Percentiles rank a stretch among this genome's conserved stretches.
Evolutionary conservation across 495 filamentous ascomycete species (phyloP).

Genomic region (Chlorociboria aeruginascens): DNA sequence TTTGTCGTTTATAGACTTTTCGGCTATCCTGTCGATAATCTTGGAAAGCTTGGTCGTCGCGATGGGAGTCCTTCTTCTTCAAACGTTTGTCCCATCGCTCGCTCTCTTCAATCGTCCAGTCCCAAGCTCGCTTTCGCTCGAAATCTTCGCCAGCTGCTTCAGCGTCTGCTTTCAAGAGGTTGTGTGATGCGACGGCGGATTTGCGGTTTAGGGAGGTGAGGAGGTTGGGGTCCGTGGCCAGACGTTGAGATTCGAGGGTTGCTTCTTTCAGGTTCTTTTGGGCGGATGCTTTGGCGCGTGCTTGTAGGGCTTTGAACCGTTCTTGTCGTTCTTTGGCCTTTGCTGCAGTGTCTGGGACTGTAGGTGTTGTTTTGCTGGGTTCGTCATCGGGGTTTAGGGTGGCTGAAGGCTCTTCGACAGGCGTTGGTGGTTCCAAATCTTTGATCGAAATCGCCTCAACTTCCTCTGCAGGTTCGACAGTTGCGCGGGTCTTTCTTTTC

Average conservation of each 20-base stretch:
- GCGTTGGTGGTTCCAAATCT: slow-evolving; percentile 2
- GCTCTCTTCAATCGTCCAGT: slow-evolving; percentile 90
- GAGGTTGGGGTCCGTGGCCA: slow-evolving; percentile 61
- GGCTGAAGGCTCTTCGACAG: background rate
- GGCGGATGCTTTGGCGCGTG: slow-evolving; percentile 67
- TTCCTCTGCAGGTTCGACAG: slow-evolving; percentile 15
- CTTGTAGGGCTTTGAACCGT: slow-evolving; percentile 76
- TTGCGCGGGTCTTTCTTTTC: slow-evolving; percentile 32
- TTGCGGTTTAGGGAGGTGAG: slow-evolving; percentile 64
- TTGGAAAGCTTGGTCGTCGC: slow-evolving; percentile 79
- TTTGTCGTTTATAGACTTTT: slow-evolving; percentile 88
- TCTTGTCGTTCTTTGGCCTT: slow-evolving; percentile 46
- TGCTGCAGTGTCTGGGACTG: slow-evolving; percentile 26
- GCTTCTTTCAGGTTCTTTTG: slow-evolving; percentile 76
- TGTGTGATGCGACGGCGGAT: slow-evolving; percentile 77
- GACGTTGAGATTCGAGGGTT: slow-evolving; percentile 66
- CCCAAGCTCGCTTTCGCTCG: slow-evolving; percentile 95
- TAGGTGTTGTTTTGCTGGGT: background rate
- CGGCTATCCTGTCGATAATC: slow-evolving; percentile 78
- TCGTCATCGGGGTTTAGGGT: background rate
- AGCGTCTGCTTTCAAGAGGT: slow-evolving; percentile 83
- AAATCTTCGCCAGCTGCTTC: slow-evolving; percentile 82
- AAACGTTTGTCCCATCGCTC: slow-evolving; percentile 88
- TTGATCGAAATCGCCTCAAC: slow-evolving; percentile 2
- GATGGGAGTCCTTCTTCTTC: slow-evolving; percentile 72